phyloP scores from a whole-genome alignment of 2,329 filamentous ascomycete species.

The Uncinocarpus reesii region DNA sequence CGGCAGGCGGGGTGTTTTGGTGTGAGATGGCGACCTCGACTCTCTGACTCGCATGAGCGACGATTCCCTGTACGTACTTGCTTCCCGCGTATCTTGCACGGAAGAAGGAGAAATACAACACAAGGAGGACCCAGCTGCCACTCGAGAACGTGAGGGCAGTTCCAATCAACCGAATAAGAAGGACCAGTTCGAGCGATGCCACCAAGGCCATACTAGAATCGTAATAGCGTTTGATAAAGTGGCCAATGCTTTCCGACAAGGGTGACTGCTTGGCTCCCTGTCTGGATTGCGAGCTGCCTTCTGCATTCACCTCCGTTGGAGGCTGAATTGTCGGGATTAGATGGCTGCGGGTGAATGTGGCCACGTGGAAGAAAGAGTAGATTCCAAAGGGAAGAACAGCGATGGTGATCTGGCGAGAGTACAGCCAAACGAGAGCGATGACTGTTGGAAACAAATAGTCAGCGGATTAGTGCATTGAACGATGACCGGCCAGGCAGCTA shows the following conservation, averaged over 20 bases:
- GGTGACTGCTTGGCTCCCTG: constrained; percentile 43
- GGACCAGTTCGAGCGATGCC: constrained; percentile 71
- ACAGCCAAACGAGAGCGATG: constrained; percentile 92
- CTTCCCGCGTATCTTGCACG: constrained; percentile 84
- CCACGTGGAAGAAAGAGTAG: constrained; percentile 97
- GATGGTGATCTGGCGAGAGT: constrained; percentile 76
- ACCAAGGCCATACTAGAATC: constrained; percentile 92
- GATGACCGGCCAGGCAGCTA: constrained; percentile 10
- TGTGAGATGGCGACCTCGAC: constrained; percentile 73
- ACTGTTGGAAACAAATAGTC: constrained; percentile 40
- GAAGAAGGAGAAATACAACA: constrained; percentile 82
- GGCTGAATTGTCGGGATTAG: constrained; percentile 78
- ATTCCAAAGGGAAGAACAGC: constrained; percentile 89
- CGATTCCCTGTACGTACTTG: constrained; percentile 77
- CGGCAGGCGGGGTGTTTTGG: constrained; percentile 73
- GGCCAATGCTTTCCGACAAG: constrained; percentile 71
- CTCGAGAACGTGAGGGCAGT: constrained; percentile 79
- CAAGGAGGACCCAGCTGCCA: constrained; percentile 79
- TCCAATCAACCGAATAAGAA: constrained; percentile 74
- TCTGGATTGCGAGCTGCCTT: constrained; percentile 45
- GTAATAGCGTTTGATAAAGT: constrained; percentile 97
- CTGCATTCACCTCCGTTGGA: constrained; percentile 45
- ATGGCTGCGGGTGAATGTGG: constrained; percentile 90
- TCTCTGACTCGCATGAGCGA: constrained; percentile 60
- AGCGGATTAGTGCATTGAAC: neutral